Evolutionary conservation across 768 basidiomycete genomes (phyloP), one percentile per base, ranked within the genome.

Genomic region (Tulasnella sp.): DNA sequence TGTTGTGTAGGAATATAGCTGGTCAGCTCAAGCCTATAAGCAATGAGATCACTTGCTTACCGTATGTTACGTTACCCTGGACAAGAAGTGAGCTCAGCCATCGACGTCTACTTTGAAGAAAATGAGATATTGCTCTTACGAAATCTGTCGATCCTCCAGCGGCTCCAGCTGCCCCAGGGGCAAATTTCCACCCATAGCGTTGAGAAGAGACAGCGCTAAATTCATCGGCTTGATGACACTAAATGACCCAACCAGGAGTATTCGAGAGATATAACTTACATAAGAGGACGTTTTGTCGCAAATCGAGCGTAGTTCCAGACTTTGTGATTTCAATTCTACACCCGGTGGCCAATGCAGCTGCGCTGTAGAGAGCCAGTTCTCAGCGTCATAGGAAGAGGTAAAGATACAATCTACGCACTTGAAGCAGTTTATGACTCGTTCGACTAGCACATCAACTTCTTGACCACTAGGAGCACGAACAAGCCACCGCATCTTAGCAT

Each of bases 81-180:
- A 41, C 4, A 10, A 16, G 19, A 9, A 24, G 15, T 37, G 40
- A 13, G 27, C n/a, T 13, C 42, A 7, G 13, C 4, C 42, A 16
- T 1, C 25, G 27, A 50, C 34, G 22, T 5, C 25, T 27, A 28
- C 47, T 8, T 8, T 28, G 51, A 1, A 39, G 12, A 4, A 32
- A 35, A 16, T 24, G 33, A 32, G 25, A 33, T 31, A 41, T 6
- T 20, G 13, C 5, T 67, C 81, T 68, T 58, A 86, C 86, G 56
- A 89, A 88, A 61, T 88, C 86, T 2, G 86, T 88, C 4, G 83
- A 88, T 10, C 83, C 85, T 39, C 71, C 72, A 65, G 58, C 81
- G 81, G 37, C 83, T 79, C 71, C 75, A 78, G 54, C 74, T 72
- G 58, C 78, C 74, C 60, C 81, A 78, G 48, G 52, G 25, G 20